These are phyloP conservation scores for Candida corydali DNA, from an alignment of 805 yeast species.

Conservation along the genomic window DNA sequence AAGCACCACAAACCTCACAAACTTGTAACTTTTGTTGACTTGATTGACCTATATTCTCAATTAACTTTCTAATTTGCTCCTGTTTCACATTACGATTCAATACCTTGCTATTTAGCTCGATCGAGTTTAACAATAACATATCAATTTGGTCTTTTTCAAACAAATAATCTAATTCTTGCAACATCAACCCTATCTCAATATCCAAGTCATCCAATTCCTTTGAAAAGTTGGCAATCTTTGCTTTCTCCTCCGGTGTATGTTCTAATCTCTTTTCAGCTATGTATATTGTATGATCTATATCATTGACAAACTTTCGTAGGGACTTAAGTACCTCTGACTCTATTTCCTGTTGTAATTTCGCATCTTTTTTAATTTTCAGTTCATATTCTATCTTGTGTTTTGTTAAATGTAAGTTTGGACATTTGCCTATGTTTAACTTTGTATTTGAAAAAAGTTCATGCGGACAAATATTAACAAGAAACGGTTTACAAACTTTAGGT, in stretches of 20 bases:
- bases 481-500: conserved; percentile 68
- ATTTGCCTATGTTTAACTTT: conserved; percentile 76
- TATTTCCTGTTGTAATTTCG: conserved; percentile 41
- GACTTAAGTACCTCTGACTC: conserved; percentile 47
- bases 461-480: conserved; percentile 82
- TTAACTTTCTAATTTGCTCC: conserved; percentile 52
- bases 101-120: conserved; percentile 40
- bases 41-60: conserved; percentile 75
- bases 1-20: conserved; percentile 88
- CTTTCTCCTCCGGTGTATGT: conserved; percentile 71
- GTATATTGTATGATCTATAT: conserved; percentile 62
- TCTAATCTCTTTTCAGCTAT: conserved; percentile 62
- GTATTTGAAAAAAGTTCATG: conserved; percentile 79
- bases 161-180: conserved; percentile 59
- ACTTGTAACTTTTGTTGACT: conserved; percentile 90
- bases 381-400: conserved; percentile 71
- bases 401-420: conserved; percentile 72
- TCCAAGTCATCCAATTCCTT: conserved; percentile 59
- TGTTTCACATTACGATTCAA: conserved; percentile 50
- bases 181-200: conserved; percentile 58
- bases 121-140: conserved; percentile 48
- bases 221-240: conserved; percentile 50
- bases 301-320: conserved; percentile 53
- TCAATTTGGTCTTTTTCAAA: conserved; percentile 46
- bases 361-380: conserved; percentile 34